phyloP scores from a whole-genome alignment of 176 grass and related monocot genomes.

The Cenchrus purpureus region DNA sequence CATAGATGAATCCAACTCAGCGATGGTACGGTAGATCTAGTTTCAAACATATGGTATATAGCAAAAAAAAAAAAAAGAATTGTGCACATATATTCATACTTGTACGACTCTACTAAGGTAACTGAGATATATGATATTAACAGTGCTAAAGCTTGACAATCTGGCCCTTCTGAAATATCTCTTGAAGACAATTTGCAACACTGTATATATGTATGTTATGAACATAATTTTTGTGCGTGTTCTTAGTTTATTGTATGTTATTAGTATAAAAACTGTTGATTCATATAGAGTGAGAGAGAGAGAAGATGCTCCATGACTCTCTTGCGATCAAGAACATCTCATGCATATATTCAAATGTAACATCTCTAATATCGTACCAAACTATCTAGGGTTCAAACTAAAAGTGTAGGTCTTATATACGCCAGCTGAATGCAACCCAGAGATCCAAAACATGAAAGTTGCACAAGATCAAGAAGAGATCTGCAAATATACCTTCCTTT shows the following conservation, averaged over 20 bases:
- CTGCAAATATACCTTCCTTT: constrained; percentile 33
- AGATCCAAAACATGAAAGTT: constrained; percentile 7
- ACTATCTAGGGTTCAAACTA: neutral
- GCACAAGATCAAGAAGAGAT: neutral
- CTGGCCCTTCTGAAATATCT: neutral
- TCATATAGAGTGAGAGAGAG: neutral
- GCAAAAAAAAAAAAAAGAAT: neutral
- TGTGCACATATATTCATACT: neutral
- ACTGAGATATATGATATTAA: neutral
- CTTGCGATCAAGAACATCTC: too few relatives aligned
- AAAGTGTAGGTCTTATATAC: neutral
- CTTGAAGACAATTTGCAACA: neutral
- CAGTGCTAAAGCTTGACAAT: neutral
- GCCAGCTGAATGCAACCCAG: neutral
- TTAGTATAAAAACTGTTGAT: neutral
- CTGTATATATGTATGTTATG: neutral
- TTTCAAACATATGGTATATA: neutral
- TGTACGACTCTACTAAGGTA: neutral
- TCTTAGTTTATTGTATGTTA: neutral
- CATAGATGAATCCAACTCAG: neutral
- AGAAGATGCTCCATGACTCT: neutral
- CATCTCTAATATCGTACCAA: neutral
- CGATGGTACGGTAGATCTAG: neutral
- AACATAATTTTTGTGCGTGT: neutral
- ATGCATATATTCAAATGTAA: neutral